Base-by-base conservation (phyloP, 169 alveolate genomes). In the Cardiosporidium cionae region DNA sequence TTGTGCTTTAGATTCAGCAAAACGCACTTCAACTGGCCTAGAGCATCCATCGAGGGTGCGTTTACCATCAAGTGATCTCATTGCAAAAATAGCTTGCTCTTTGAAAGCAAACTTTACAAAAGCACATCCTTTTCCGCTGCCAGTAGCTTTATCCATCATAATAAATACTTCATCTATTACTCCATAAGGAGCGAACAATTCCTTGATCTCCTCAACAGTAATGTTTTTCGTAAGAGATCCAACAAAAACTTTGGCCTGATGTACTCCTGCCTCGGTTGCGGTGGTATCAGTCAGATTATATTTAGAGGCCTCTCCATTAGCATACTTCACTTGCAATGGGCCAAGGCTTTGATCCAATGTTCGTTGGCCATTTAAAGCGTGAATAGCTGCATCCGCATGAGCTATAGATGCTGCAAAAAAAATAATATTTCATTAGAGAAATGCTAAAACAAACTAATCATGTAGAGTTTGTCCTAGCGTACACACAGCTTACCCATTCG, bases 21-120 rank as follows among this genome's bases (percentile, higher is more conserved):
- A 91, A 23, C 96, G 81, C 23, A 92, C 94, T 72, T 92, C 96
- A 62, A 92, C 67, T 29, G 96, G 96, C 31, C 95, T 77, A n/a
- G 80, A 27, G 78, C 90, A 86, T 31, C 91, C 95, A 33, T 84
- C 91, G 64, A 91, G 67, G 54, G 92, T 88, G 73, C 80, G 81
- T 71, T 87, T 88, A 28, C 96, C 94, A 76, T 89, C 81, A 36
- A 91, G 72, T 22, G 83, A 63, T 67, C 77, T 78, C 31, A 92
- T 91, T 27, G 96, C 95, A 70, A 77, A 87, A 22, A 92, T 78
- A 16, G 93, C 96, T 83, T 92, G 94, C 82, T 92, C 96, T 76
- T 92, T 92, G 71, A 74, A 89, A 35, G 93, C 86, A 73, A 90
- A 85, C 70, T 87, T 90, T 32, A 92, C 94, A 66, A 92, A 91